Evolutionary conservation across 2,329 filamentous ascomycete species (phyloP), one percentile per base, ranked within the genome.

Genomic region (Tolypocladium capitatum): DNA sequence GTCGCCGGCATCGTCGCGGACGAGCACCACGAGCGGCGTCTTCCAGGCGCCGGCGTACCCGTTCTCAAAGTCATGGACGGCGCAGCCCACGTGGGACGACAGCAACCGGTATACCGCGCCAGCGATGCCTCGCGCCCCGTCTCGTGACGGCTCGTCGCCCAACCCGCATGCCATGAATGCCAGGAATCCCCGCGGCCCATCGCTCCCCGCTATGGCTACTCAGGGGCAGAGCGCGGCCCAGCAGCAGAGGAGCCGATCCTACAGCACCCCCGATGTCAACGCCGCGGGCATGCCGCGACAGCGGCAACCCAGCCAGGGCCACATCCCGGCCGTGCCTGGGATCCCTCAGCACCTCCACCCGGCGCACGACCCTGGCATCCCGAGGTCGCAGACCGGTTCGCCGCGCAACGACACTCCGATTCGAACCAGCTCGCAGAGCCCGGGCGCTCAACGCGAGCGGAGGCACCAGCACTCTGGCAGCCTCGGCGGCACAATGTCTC

Each of bases 201-300:
- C 86, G 11, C 72, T 94, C 56, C 86, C 85, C 40, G 83, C 79
- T 18, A 83, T 87, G 75, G 72, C 81, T 16, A 70, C 72, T 1
- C 68, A 72, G 53, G 65, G 76, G 57, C 68, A 80, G 56, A 70
- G 74, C 57, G 70, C 74, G 53, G 66, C 75, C 61, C 69, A 82
- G 53, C 82, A 87, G 61, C 81, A 84, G 60, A 78, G 89, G 55
- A 83, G 86, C 68, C 80, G 92, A 53, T 95, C 90, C 34, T 94
- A 94, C 59, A 97, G 91, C 68, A 96, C 90, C 53, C 91, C 92
- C 8, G 90, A 97, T 63, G 95, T 95, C 56, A 87, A 94, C 54
- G 82, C 77, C 46, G 77, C 81, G 46, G 74, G 76, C 53, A 74
- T 74, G 44, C 71, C 74, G 60, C 73, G 80, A 53, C 72, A 70